Conservation (phyloP, 140 eudicot genomes). For the Cichorium intybus region DNA sequence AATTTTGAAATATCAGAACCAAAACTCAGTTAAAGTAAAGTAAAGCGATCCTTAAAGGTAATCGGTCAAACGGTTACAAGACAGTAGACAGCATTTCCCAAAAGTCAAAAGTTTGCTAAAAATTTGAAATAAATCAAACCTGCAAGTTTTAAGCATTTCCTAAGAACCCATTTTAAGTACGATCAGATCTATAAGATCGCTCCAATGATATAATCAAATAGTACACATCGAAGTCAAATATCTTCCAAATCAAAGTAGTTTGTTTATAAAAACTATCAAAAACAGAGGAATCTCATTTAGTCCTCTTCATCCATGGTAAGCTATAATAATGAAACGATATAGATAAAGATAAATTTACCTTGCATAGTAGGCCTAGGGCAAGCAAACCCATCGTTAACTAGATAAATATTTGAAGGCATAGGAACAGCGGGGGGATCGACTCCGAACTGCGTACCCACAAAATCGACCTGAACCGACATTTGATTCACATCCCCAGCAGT, state of each 20-base stretch:
- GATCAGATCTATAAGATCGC: not conserved
- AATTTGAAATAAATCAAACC: not conserved
- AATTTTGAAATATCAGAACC: not conserved
- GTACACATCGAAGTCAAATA: not conserved
- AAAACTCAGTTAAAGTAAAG: no score
- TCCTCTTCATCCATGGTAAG: not conserved
- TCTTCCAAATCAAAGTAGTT: not conserved
- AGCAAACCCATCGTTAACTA: slow-evolving; percentile 78
- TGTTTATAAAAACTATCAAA: not conserved
- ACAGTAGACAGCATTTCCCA: not conserved
- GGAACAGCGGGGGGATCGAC: slow-evolving; percentile 55
- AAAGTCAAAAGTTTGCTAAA: not conserved
- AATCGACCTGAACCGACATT: slow-evolving; percentile 57
- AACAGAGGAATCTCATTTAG: not conserved
- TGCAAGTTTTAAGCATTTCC: not conserved
- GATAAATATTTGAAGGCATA: slow-evolving; percentile 64
- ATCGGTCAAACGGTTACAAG: not conserved
- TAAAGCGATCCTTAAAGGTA: no score
- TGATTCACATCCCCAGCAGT: slow-evolving; percentile 91
- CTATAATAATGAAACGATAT: not conserved
- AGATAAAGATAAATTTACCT: slow-evolving; percentile 35
- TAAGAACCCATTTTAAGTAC: no score
- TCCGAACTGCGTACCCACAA: slow-evolving; percentile 91
- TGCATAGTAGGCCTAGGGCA: slow-evolving; percentile 63
- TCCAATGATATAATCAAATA: not conserved